A percentile compares a stretch with the other conserved stretches of the same genome.
Evolutionary conservation across 2,329 filamentous ascomycete genomes (phyloP).

Genomic region (Epichloe hybrida): DNA sequence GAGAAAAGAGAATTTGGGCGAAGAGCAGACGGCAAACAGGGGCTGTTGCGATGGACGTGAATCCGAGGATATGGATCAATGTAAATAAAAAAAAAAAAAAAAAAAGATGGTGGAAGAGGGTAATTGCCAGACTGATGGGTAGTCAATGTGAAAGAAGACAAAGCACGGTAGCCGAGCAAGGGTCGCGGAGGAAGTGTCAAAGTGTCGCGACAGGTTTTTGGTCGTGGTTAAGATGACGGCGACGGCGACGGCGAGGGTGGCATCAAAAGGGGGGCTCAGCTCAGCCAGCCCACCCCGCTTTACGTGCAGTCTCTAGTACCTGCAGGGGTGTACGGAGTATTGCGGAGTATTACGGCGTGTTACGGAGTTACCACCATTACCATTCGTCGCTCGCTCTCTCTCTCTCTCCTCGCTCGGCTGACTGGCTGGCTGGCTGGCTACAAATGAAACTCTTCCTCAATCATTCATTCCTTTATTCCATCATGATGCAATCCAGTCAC

Average conservation of each 20-base stretch:
- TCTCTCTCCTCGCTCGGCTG: background rate
- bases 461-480: too few species aligned
- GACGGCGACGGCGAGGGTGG: too few species aligned
- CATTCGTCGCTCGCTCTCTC: too few species aligned
- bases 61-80: background rate
- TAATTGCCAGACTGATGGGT: background rate
- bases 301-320: too few species aligned
- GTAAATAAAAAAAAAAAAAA: too few species aligned
- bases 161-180: background rate
- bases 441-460: background rate
- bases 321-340: too few species aligned
- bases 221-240: too few species aligned
- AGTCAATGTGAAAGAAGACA: conserved; percentile 2
- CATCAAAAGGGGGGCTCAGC: too few species aligned
- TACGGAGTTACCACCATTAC: too few species aligned
- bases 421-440: background rate
- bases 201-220: background rate
- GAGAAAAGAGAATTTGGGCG: background rate
- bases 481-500: background rate
- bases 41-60: background rate
- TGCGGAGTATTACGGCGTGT: too few species aligned
- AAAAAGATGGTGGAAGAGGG: background rate
- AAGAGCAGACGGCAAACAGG: background rate
- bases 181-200: background rate
- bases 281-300: background rate